phyloP scores from a whole-genome alignment of 352 stramenopile genomes.

The Phytophthora parvispora region DNA sequence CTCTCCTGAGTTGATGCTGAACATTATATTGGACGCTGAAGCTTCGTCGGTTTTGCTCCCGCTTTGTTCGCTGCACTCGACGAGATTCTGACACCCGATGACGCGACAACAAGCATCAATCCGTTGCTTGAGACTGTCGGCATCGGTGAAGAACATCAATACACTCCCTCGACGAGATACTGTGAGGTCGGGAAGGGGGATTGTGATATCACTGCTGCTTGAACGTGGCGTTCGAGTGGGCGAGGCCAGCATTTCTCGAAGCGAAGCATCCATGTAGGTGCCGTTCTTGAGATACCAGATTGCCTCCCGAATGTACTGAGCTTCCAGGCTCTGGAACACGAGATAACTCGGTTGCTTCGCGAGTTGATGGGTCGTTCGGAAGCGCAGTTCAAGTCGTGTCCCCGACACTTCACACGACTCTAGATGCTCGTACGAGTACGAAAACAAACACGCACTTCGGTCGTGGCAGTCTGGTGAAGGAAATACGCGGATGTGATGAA shows the following conservation, averaged over 20 bases:
- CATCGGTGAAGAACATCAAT: constrained; percentile 51
- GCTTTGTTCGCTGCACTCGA: constrained; percentile 21
- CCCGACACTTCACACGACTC: constrained; percentile 56
- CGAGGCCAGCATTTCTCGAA: constrained; percentile 34
- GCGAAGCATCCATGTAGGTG: constrained; percentile 48
- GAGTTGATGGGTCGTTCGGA: constrained; percentile 41
- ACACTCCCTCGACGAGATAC: constrained; percentile 23
- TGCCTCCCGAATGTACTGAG: constrained; percentile 70
- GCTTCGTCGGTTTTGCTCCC: constrained; percentile 15
- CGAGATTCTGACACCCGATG: constrained; percentile 52
- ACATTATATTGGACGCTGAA: constrained; percentile 35
- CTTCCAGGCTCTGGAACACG: constrained; percentile 63
- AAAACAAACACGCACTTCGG: constrained; percentile 76
- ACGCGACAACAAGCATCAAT: constrained; percentile 59
- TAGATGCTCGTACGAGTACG: constrained; percentile 68
- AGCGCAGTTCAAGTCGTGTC: constrained; percentile 64
- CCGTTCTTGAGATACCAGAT: constrained; percentile 72
- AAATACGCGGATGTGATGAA: constrained; percentile 63
- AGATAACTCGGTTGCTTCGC: constrained; percentile 73
- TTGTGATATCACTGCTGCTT: background rate
- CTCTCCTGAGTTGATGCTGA: constrained; percentile 19
- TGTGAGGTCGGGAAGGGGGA: background rate
- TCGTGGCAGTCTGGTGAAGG: constrained; percentile 65
- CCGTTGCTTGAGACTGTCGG: constrained; percentile 44
- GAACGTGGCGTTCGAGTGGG: background rate